Percentiles rank a stretch among this genome's conserved stretches.
phyloP scores from a whole-genome alignment of 2,329 filamentous ascomycete species.

The Cladosporium phlei region DNA sequence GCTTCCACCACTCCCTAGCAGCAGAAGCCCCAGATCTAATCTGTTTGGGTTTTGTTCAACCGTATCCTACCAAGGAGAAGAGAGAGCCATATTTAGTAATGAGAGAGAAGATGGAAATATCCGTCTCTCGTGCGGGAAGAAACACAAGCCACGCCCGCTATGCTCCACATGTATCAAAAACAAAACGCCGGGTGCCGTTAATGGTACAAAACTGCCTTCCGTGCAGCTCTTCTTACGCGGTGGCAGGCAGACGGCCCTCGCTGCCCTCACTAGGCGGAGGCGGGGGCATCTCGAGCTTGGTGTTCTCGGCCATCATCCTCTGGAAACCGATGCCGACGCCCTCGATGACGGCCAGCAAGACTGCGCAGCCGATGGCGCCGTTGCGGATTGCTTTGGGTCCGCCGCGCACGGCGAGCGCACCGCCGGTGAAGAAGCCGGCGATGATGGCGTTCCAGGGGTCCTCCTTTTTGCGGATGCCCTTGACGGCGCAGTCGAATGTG shows the following conservation, averaged over 20 bases:
- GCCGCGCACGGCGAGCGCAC: conserved; percentile 83
- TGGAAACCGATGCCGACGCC: conserved; percentile 95
- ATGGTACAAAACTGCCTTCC: too few relatives aligned
- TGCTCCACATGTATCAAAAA: conserved; percentile 13
- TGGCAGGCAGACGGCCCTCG: conserved; percentile 26
- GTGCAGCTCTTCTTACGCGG: not conserved
- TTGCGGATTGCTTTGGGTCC: conserved; percentile 89
- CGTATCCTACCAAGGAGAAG: conserved; percentile 11
- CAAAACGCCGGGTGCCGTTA: conserved; percentile 9
- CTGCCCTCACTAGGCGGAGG: conserved; percentile 36
- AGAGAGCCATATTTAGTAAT: not conserved
- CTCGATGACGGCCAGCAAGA: conserved; percentile 92
- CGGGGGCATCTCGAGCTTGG: conserved; percentile 63
- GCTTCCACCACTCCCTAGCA: not conserved
- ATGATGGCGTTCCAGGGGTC: conserved; percentile 98
- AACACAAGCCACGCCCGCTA: conserved; percentile 11
- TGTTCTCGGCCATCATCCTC: conserved; percentile 87
- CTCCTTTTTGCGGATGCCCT: conserved; percentile 84
- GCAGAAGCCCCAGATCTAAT: conserved; percentile 9
- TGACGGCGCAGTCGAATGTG: conserved; percentile 94
- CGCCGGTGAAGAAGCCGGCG: conserved; percentile 93
- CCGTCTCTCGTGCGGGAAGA: conserved; percentile 12
- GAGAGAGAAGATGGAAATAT: not conserved
- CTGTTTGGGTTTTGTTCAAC: conserved; percentile 7
- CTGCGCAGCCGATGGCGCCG: conserved; percentile 91